phyloP scores from a whole-genome alignment of 768 basidiomycete genomes.

The Basidioascus undulatus region DNA sequence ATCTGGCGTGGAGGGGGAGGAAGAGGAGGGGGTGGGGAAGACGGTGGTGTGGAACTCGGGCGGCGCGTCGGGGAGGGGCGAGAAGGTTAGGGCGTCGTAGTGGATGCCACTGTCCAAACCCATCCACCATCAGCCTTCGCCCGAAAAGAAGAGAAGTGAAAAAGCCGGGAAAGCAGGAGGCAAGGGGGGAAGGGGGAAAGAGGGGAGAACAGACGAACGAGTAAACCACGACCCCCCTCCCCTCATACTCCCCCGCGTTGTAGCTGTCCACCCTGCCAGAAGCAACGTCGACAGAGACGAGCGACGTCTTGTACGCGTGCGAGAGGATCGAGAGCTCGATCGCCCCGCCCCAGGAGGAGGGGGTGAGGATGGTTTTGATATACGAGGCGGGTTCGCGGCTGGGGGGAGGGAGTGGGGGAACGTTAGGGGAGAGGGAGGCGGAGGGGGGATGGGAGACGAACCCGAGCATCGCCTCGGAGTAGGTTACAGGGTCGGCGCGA shows the following conservation, averaged over 20 bases:
- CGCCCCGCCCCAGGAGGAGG: conserved; percentile 79
- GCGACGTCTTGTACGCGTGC: conserved; percentile 57
- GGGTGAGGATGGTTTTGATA: conserved; percentile 52
- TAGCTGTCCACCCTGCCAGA: conserved; percentile 3
- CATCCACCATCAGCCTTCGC: not conserved
- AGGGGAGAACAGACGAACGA: conserved; percentile 46
- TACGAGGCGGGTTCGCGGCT: conserved; percentile 43
- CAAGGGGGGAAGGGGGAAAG: not conserved
- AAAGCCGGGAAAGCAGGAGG: too few relatives aligned
- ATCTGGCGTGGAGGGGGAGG: too few relatives aligned
- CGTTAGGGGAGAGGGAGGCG: not conserved
- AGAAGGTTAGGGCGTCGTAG: conserved; percentile 71
- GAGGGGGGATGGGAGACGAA: conserved; percentile 15
- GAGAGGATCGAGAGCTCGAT: conserved; percentile 72
- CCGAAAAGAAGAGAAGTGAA: not conserved
- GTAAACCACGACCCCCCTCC: conserved; percentile 54
- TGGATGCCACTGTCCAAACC: conserved; percentile 17
- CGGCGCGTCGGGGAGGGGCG: conserved; percentile 52
- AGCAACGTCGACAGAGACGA: conserved; percentile 17
- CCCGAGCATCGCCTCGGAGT: conserved; percentile 73
- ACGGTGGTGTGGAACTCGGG: conserved; percentile 72
- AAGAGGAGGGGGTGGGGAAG: too few relatives aligned
- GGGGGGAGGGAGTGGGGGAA: conserved; percentile 18
- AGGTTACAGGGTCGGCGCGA: conserved; percentile 38
- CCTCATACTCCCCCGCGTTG: conserved; percentile 1